Base-by-base conservation (phyloP, 2,329 filamentous ascomycete species). In the Orbilia javanica region DNA sequence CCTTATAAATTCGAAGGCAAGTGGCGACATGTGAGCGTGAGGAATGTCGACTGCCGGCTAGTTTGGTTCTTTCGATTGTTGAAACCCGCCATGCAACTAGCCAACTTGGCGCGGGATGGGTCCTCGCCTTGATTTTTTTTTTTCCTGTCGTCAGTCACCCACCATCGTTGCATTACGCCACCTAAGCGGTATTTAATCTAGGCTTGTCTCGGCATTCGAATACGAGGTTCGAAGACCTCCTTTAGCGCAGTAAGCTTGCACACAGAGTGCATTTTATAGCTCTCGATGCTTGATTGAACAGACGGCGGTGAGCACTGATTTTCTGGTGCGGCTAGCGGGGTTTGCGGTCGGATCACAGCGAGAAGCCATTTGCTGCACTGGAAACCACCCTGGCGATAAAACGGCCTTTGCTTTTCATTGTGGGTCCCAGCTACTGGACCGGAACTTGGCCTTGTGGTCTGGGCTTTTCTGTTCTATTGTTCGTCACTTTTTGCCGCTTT, bases 131-230 rank as follows among this genome's bases (percentile, higher is more conserved):
- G 65, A 42, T 60, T 44, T 48, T 44, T 27, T 31, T 44, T 34
- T 8, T 42, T 34, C 60, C 25, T 31, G 13, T 15, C 42, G 10
- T n/a, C 31, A 34, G 42, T 44, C 36, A 13, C 10, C n/a, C 36
- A 39, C n/a, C 13, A 36, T 10, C 34, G 13, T 39, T 15, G 13
- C 10, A 39, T 44, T 42, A 1, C 46, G 29, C 63, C 63, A 53
- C 48, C 42, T 22, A 66, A 22, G 27, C 18, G 42, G 29, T 34
- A 39, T n/a, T 11, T 18, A 46, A 60, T 65, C 68, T 55, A 55
- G 68, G 15, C 68, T 72, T 72, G 65, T 64, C 68, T 65, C n/a
- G 67, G 55, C 31, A 20, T 60, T 42, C 34, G 18, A 34, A 71
- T 64, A 71, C 67, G 67, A 71, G 11, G 60, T n/a, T 25, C 10